A percentile compares a stretch with the other conserved stretches of the same genome.
These are phyloP conservation scores for Metarhizium guizhouense DNA, from an alignment of 2,329 filamentous ascomycete species.

Conservation along the genomic window DNA sequence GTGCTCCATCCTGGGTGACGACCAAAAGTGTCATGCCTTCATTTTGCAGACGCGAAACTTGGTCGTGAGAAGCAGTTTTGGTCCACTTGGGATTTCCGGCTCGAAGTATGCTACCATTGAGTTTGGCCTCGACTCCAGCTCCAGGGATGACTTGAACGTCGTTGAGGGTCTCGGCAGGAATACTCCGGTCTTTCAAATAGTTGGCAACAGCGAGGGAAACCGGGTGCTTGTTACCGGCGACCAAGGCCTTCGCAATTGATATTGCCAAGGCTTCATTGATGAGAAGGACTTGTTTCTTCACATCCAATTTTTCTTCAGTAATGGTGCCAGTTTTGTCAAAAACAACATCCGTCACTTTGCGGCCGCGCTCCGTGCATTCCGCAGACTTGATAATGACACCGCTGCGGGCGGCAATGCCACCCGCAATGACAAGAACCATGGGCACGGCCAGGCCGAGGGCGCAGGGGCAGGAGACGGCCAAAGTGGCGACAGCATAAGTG, in stretches of 20 bases:
- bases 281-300: slow-evolving; percentile 14
- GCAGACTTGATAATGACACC: slow-evolving; percentile 52
- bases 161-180: slow-evolving; percentile 8
- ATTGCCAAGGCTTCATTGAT: slow-evolving; percentile 14
- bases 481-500: slow-evolving; percentile 33
- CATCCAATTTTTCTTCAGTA: slow-evolving; percentile 34
- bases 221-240: slow-evolving; percentile 37
- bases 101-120: slow-evolving; percentile 20
- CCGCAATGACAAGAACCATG: slow-evolving; percentile 55
- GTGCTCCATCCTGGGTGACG: slow-evolving; percentile 15
- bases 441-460: slow-evolving; percentile 57
- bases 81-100: slow-evolving; percentile 40
- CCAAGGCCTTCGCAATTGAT: slow-evolving; percentile 18
- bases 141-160: slow-evolving; percentile 30
- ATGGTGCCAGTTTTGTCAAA: slow-evolving; percentile 61
- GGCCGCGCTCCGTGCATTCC: slow-evolving; percentile 40
- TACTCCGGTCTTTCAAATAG: slow-evolving; percentile 21
- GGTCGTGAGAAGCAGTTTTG: slow-evolving; percentile 12
- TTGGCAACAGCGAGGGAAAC: slow-evolving; percentile 37
- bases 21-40: slow-evolving; percentile 18
- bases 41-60: slow-evolving; percentile 11
- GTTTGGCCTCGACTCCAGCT: slow-evolving; percentile 27
- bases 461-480: slow-evolving; percentile 56
- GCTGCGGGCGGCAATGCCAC: slow-evolving; percentile 45
- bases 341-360: slow-evolving; percentile 44